Evolutionary conservation across 1,284 basidiomycete genomes (phyloP), one percentile per base, ranked within the genome.

Genomic region (Ganoderma boninense): DNA sequence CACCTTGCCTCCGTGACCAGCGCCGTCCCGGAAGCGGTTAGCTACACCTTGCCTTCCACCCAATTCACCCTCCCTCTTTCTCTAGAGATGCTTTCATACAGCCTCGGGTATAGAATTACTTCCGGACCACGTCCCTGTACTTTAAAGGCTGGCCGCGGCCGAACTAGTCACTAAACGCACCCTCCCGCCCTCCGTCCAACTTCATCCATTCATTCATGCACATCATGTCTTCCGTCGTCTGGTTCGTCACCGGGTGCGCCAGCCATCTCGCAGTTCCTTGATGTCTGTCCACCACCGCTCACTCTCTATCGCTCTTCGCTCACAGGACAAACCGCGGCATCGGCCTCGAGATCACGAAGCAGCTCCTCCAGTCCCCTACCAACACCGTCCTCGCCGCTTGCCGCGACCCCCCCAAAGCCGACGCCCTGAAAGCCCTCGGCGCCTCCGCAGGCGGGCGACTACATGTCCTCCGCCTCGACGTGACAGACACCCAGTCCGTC

Each of bases 381-480:
- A 83, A 84, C 71, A 71, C 77, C 66, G 80, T 84, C 16, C 77
- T 84, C 60, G 83, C 82, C 8, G 78, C 82, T 2, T 84, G 83
- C 71, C 77, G 81, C 5, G 77, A 74, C 16, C 82, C 81, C 2
- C 74, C 76, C 8, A 75, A 68, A 5, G 81, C 84, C 6, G 63
- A 68, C 0, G 71, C 65, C 1, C 77, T 84, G 23, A 54, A 75
- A 0, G 75, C 70, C 1, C 72, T 84, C 16, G 70, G 70, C 16
- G 69, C 64, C 23, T 68, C 69, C 18, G 70, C 74, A 6, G 66
- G 71, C 10, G 80, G 77, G 0, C 75, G 65, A 7, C 71, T 85
- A 3, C 79, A 84, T 61, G 75, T 83, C 57, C 62, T 83, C 10
- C 59, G 74, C 60, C 73, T 84, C 7, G 83, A 84, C 59, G 77